Evolutionary conservation across 2,329 filamentous ascomycete species (phyloP).

Genomic region (Penicillium sumatraense): DNA sequence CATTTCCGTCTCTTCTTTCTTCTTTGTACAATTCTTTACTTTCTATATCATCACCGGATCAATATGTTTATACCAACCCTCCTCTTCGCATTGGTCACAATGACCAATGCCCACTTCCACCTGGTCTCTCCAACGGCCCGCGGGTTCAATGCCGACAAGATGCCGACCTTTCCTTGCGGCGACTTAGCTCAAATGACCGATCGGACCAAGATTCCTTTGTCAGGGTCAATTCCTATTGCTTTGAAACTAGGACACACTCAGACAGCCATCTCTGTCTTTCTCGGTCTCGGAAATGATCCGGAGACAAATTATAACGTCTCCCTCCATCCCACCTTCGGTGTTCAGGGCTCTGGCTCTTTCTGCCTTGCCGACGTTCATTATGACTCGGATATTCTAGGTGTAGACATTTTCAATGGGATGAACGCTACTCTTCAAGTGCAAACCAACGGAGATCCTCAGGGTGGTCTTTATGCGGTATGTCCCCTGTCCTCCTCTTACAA

Average conservation of each 20-base stretch:
- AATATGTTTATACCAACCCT: neutral
- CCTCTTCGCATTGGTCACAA: constrained; percentile 48
- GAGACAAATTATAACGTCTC: constrained; percentile 70
- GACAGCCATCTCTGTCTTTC: constrained; percentile 57
- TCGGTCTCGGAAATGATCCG: constrained; percentile 56
- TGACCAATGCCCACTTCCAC: constrained; percentile 60
- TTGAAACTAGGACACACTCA: constrained; percentile 58
- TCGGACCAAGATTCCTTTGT: constrained; percentile 55
- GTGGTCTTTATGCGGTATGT: constrained; percentile 69
- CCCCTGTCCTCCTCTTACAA: no score
- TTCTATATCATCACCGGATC: neutral
- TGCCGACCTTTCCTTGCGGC: constrained; percentile 56
- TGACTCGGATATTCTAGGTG: constrained; percentile 32
- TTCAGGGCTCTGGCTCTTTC: constrained; percentile 66
- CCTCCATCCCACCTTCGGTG: constrained; percentile 57
- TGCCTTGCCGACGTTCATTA: constrained; percentile 65
- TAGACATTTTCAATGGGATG: constrained; percentile 60
- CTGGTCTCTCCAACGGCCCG: constrained; percentile 58
- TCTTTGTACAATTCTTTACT: no score
- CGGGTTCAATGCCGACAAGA: constrained; percentile 54
- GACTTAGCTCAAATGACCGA: constrained; percentile 50
- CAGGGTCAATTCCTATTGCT: constrained; percentile 54
- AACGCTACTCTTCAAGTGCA: constrained; percentile 72
- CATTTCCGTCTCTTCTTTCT: no score
- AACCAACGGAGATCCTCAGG: constrained; percentile 61